Conservation (phyloP, 1,284 basidiomycete genomes). For the Irpex rosettiformis region DNA sequence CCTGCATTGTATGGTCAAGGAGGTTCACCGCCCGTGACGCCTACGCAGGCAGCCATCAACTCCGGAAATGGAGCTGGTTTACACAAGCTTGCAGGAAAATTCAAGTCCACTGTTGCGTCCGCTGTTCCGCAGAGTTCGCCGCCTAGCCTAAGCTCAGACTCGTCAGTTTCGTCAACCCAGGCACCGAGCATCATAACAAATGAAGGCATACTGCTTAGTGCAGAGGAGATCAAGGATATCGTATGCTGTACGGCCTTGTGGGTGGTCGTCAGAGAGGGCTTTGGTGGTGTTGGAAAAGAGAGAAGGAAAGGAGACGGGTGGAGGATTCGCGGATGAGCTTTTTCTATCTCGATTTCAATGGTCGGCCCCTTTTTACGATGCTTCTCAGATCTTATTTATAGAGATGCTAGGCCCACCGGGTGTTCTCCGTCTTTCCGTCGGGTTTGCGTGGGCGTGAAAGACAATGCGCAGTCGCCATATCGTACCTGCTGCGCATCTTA, state of each 20-base stretch:
- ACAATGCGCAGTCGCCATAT: neutral
- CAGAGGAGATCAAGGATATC: slow-evolving; percentile 94
- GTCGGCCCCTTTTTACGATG: neutral
- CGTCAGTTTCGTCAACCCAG: neutral
- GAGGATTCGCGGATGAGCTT: slow-evolving; percentile 55
- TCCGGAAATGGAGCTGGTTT: neutral
- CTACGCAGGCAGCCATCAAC: slow-evolving; percentile 9
- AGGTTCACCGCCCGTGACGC: slow-evolving; percentile 6
- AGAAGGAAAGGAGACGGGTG: slow-evolving; percentile 76
- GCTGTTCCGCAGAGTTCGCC: slow-evolving; percentile 7
- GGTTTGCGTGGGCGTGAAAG: neutral
- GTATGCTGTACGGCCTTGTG: slow-evolving; percentile 87
- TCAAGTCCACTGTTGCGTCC: neutral
- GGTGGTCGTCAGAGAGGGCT: slow-evolving; percentile 89
- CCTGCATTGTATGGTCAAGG: slow-evolving; percentile 22
- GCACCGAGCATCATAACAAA: neutral
- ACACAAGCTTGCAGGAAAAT: slow-evolving; percentile 10
- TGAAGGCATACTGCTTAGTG: slow-evolving; percentile 56
- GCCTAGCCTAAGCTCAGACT: neutral
- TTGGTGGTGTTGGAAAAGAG: slow-evolving; percentile 85
- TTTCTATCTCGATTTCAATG: no score
- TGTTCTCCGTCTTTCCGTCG: neutral
- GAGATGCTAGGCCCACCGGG: neutral
- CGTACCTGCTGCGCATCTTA: no score
- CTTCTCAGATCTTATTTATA: neutral